These are phyloP conservation scores for Gossypium laxum DNA, from an alignment of 441 rosid genomes.

Conservation along the genomic window DNA sequence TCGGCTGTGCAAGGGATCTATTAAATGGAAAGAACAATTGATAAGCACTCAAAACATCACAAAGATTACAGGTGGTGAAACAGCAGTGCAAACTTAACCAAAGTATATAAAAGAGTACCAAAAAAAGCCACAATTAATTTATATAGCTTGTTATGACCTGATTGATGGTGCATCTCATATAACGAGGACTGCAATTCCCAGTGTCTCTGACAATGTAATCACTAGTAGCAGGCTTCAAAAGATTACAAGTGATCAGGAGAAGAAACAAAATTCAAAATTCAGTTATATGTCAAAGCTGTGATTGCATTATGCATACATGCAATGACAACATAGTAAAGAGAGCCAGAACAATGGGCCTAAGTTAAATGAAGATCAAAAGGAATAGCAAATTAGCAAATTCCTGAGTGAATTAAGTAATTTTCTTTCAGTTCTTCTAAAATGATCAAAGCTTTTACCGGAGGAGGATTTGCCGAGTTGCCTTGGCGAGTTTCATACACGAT, in stretches of 20 bases:
- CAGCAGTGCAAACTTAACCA: neutral
- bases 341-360: neutral
- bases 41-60: neutral
- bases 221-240: constrained; percentile 53
- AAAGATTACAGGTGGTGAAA: neutral
- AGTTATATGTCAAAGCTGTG: neutral
- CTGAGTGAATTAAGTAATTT: neutral
- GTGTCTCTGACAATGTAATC: constrained; percentile 48
- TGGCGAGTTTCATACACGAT: constrained; percentile 44
- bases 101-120: neutral
- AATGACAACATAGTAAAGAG: neutral
- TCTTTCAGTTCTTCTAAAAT: neutral
- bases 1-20: constrained; percentile 80
- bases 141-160: constrained; percentile 31
- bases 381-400: neutral
- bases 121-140: neutral
- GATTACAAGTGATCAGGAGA: constrained; percentile 10
- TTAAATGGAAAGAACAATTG: constrained; percentile 9
- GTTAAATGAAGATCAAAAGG: neutral
- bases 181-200: constrained; percentile 58
- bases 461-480: constrained; percentile 46
- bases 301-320: neutral
- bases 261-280: neutral
- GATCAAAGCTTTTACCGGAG: constrained; percentile 33
- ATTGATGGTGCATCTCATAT: constrained; percentile 50